A percentile compares a stretch with the other conserved stretches of the same genome.
These are phyloP conservation scores for Aspergillus glaucus DNA, from an alignment of 2,329 filamentous ascomycete genomes.

Conservation along the genomic window DNA sequence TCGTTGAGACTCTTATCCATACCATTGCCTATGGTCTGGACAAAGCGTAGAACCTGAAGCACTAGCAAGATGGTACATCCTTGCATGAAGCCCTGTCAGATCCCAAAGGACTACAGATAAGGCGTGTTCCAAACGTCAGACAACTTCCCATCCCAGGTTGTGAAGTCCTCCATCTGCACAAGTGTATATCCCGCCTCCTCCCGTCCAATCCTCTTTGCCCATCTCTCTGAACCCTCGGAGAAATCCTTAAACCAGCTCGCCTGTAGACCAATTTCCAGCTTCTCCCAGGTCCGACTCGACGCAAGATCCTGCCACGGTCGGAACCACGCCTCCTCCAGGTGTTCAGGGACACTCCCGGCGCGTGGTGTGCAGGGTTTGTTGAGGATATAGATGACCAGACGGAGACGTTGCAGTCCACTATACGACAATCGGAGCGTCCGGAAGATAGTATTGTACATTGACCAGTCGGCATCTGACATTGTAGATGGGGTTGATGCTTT, in stretches of 20 bases:
- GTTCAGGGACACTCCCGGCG: conserved; percentile 2
- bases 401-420: neutral
- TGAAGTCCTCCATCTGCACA: conserved; percentile 2
- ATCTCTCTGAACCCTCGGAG: neutral
- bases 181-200: neutral
- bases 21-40: neutral
- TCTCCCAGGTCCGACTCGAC: conserved; percentile 1
- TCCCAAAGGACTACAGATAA: neutral
- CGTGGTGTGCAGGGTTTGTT: conserved; percentile 3
- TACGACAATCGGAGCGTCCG: conserved; percentile 1
- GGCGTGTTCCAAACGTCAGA: conserved; percentile 2
- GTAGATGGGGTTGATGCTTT: conserved; percentile 1
- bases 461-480: conserved; percentile 1
- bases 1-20: neutral
- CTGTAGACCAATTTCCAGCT: conserved; percentile 1
- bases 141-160: conserved; percentile 4
- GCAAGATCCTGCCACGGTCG: conserved; percentile 3
- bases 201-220: neutral
- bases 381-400: conserved; percentile 1
- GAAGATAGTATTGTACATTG: conserved; percentile 1
- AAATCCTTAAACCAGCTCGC: conserved; percentile 3
- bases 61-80: neutral
- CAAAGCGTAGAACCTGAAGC: neutral
- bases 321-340: conserved; percentile 2
- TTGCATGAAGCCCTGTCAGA: neutral